Conservation (phyloP, 768 basidiomycete genomes). For the Rhizopogon vesiculosus region DNA sequence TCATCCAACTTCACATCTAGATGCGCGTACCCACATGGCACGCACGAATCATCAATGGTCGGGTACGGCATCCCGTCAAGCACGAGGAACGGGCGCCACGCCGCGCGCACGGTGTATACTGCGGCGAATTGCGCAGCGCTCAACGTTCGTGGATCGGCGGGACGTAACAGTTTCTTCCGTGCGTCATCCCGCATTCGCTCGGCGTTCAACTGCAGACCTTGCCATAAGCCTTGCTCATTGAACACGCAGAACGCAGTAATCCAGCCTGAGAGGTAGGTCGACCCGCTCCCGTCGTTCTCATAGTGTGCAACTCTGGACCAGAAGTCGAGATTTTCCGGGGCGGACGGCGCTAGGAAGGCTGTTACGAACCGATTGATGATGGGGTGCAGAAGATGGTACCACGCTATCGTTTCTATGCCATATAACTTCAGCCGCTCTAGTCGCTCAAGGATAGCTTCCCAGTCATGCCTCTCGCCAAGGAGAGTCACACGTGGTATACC, state of each 20-base stretch:
- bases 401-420: conserved; percentile 32
- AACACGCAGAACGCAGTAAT: conserved; percentile 34
- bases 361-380: conserved; percentile 32
- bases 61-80: conserved; percentile 27
- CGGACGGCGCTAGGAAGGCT: conserved; percentile 29
- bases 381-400: conserved; percentile 38
- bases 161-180: conserved; percentile 26
- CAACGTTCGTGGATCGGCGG: conserved; percentile 21
- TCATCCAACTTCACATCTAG: conserved; percentile 25
- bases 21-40: conserved; percentile 26
- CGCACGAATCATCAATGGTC: conserved; percentile 18
- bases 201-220: conserved; percentile 24
- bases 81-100: conserved; percentile 14
- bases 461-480: conserved; percentile 36
- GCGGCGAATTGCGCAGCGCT: conserved; percentile 22
- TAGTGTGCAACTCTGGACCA: conserved; percentile 31
- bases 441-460: conserved; percentile 30
- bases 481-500: conserved; percentile 44
- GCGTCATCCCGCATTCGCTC: conserved; percentile 24
- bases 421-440: conserved; percentile 36
- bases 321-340: conserved; percentile 28
- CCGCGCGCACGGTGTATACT: conserved; percentile 21
- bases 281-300: conserved; percentile 18
- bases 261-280: conserved; percentile 33
- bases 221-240: conserved; percentile 28